Conservation (phyloP, 1,284 basidiomycete genomes). For the Rhodotorula sp. region DNA sequence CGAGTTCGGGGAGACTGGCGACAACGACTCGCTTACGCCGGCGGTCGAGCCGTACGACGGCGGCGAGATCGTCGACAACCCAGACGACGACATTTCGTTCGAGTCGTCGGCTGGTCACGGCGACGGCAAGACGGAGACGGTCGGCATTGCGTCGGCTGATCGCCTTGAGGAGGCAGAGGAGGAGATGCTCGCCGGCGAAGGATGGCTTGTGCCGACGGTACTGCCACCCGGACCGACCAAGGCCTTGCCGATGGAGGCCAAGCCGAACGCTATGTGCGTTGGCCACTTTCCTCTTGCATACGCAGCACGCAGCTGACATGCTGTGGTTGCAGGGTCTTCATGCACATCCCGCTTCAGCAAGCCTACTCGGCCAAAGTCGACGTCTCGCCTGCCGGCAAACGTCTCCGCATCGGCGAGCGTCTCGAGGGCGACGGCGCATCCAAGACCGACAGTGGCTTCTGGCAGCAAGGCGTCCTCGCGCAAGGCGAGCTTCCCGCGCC, state of each 20-base stretch:
- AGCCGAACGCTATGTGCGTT: conserved; percentile 68
- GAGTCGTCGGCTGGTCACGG: neutral
- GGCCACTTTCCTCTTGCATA: neutral
- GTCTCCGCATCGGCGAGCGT: conserved; percentile 48
- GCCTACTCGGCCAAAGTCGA: conserved; percentile 42
- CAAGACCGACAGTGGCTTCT: conserved; percentile 72
- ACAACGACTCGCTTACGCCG: neutral
- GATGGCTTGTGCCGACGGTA: conserved; percentile 11
- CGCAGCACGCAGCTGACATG: neutral
- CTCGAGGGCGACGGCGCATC: conserved; percentile 64
- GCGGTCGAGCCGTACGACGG: conserved; percentile 24
- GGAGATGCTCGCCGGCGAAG: conserved; percentile 8
- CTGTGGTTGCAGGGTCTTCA: conserved; percentile 65
- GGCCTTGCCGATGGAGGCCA: conserved; percentile 62
- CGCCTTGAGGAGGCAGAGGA: conserved; percentile 11
- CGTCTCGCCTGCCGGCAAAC: conserved; percentile 20
- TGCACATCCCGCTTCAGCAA: conserved; percentile 87
- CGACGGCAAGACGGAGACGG: neutral
- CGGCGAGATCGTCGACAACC: conserved; percentile 6
- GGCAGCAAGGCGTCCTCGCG: conserved; percentile 69
- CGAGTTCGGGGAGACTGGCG: neutral
- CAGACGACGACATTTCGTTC: neutral
- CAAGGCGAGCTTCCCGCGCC: conserved; percentile 53
- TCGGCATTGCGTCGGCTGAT: neutral
- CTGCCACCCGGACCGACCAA: conserved; percentile 36